Percentiles rank a stretch among this genome's conserved stretches.
These are phyloP conservation scores for Penicillium sp. DNA, from an alignment of 2,329 filamentous ascomycete species.

Conservation along the genomic window DNA sequence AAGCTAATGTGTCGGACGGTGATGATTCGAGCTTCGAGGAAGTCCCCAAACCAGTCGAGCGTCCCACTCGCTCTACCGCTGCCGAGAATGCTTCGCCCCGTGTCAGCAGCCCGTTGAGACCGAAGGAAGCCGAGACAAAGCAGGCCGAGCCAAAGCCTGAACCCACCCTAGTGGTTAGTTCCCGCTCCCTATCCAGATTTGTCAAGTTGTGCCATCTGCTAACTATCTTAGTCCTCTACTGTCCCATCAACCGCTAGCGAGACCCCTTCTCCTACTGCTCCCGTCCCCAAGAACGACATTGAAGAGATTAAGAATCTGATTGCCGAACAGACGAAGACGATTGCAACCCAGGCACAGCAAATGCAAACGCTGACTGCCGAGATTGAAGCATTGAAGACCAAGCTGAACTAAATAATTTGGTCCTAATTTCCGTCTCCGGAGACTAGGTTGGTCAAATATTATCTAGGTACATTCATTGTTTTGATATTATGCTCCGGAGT, in stretches of 20 bases:
- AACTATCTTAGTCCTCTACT: conserved; percentile 23
- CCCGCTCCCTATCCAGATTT: neutral
- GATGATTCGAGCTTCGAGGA: conserved; percentile 85
- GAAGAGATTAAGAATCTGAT: conserved; percentile 75
- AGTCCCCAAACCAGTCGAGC: conserved; percentile 69
- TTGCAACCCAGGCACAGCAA: conserved; percentile 72
- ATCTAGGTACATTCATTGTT: conserved; percentile 2
- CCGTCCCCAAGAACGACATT: conserved; percentile 61
- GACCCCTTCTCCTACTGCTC: conserved; percentile 28
- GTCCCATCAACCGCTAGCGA: conserved; percentile 31
- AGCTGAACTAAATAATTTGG: conserved; percentile 50
- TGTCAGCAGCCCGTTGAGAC: conserved; percentile 33
- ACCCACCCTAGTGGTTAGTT: conserved; percentile 25
- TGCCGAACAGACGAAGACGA: conserved; percentile 72
- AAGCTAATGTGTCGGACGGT: conserved; percentile 55
- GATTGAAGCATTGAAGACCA: conserved; percentile 77
- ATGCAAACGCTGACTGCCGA: conserved; percentile 68
- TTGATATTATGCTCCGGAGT: neutral
- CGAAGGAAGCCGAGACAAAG: conserved; percentile 24
- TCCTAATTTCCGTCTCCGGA: neutral
- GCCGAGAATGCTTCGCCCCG: conserved; percentile 24
- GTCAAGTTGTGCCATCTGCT: neutral
- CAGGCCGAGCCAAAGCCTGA: conserved; percentile 18
- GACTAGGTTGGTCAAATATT: neutral
- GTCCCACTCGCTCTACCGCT: conserved; percentile 42